A percentile compares a stretch with the other conserved stretches of the same genome.
phyloP scores from a whole-genome alignment of 148 eudicot genomes.

The Gaultheria prostrata region DNA sequence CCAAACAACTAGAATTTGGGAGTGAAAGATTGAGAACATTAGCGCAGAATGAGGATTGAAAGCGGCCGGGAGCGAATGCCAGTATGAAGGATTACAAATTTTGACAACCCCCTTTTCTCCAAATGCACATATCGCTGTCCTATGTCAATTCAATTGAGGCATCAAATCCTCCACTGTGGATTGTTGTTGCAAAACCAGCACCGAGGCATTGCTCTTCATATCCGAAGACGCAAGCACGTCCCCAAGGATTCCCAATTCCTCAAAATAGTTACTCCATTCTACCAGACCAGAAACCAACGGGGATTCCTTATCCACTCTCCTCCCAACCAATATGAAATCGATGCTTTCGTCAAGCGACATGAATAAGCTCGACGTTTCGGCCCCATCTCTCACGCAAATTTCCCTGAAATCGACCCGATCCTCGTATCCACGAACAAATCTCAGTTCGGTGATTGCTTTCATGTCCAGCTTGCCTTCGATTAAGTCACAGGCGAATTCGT shows the following conservation, averaged over 20 bases:
- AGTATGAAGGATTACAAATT: background rate
- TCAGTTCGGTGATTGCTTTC: background rate
- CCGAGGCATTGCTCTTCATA: slow-evolving; percentile 17
- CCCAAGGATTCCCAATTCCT: slow-evolving; percentile 17
- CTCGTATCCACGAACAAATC: no score
- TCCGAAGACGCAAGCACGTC: slow-evolving; percentile 19
- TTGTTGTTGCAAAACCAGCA: slow-evolving; percentile 23
- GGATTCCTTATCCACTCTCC: background rate
- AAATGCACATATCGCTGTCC: background rate
- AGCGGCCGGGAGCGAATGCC: no score
- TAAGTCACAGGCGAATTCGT: background rate
- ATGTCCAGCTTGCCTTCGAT: background rate
- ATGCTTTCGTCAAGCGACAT: background rate
- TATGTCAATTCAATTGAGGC: background rate
- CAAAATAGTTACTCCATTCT: background rate
- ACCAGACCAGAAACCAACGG: background rate
- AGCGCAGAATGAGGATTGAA: no score
- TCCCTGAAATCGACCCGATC: background rate
- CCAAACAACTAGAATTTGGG: no score
- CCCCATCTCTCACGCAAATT: background rate
- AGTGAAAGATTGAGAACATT: no score
- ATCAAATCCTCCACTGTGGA: slow-evolving; percentile 14
- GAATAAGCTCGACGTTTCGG: background rate
- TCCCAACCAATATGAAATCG: slow-evolving; percentile 7
- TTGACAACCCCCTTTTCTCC: background rate